Conservation (phyloP, 2,329 filamentous ascomycete species). For the Fusarium fracticaudum region DNA sequence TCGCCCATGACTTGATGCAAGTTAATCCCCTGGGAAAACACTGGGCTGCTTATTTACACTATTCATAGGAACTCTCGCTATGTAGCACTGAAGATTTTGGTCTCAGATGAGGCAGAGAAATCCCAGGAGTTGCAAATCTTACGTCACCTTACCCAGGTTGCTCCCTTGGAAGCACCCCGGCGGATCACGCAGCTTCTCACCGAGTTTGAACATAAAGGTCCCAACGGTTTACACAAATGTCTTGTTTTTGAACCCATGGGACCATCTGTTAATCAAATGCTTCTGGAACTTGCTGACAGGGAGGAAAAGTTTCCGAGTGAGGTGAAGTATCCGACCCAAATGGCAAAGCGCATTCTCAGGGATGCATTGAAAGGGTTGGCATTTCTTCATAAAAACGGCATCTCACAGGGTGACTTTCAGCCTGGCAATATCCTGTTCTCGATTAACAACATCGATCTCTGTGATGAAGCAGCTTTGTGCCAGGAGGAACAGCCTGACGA, state of each 20-base stretch:
- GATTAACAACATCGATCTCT: not conserved
- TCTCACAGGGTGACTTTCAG: slow-evolving; percentile 8
- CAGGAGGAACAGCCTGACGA: fast-evolving
- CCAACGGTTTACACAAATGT: slow-evolving; percentile 47
- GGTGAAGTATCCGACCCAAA: not conserved
- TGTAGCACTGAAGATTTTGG: not conserved
- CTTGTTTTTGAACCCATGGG: slow-evolving; percentile 47
- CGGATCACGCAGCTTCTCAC: slow-evolving; percentile 45
- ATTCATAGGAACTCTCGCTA: not conserved
- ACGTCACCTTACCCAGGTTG: not conserved
- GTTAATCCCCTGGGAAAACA: no score
- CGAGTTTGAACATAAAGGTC: slow-evolving; percentile 44
- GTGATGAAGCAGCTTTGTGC: fast-evolving
- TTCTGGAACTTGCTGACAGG: not conserved
- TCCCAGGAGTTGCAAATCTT: slow-evolving; percentile 31
- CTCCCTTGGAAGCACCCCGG: no score
- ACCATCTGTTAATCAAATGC: slow-evolving; percentile 33
- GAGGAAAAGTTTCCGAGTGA: no score
- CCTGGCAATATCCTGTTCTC: slow-evolving; percentile 2
- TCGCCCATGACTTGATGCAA: slow-evolving; percentile 48
- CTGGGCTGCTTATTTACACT: no score
- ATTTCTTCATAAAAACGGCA: not conserved
- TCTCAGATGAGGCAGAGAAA: not conserved
- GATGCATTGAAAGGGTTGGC: not conserved
- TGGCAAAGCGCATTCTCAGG: not conserved